Percentiles rank a stretch among this genome's conserved stretches.
Conservation (phyloP, 2,329 filamentous ascomycete species). For the Fusarium brachygibbosum region DNA sequence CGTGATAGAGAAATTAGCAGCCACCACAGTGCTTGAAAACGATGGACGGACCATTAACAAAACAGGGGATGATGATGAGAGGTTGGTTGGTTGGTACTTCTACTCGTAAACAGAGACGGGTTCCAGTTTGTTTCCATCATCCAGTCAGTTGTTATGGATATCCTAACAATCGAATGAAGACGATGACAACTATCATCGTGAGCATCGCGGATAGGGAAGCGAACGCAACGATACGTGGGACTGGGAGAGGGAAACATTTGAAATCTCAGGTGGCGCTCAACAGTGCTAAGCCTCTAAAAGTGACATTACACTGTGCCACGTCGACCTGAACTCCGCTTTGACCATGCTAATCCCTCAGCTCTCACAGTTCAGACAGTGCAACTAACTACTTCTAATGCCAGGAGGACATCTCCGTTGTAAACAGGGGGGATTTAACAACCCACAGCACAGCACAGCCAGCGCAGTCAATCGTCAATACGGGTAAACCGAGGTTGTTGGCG, state of each 20-base stretch:
- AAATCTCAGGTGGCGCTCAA: not conserved
- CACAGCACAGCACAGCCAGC: not conserved
- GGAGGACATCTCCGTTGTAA: no score
- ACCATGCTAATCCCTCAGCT: constrained; percentile 15
- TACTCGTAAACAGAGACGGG: not conserved
- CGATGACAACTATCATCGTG: not conserved
- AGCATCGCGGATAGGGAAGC: not conserved
- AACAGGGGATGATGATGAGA: not conserved
- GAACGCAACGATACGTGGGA: not conserved
- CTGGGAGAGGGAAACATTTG: not conserved
- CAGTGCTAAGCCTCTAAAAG: constrained; percentile 4
- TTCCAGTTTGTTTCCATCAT: not conserved
- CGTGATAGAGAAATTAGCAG: constrained; percentile 44
- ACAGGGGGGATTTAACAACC: no score
- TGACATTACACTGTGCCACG: constrained; percentile 32
- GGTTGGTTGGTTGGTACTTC: not conserved
- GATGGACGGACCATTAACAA: not conserved
- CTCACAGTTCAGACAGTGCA: constrained; percentile 36
- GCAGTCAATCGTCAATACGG: not conserved
- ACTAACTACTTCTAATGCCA: no score
- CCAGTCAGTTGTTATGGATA: not conserved
- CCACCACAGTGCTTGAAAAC: constrained; percentile 18
- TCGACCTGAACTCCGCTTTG: constrained; percentile 13
- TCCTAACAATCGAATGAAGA: not conserved
- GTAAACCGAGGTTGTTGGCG: not conserved